Percentiles rank a stretch among this genome's conserved stretches.
phyloP scores from a whole-genome alignment of 2,329 filamentous ascomycete species.

The Aspergillus sp. region DNA sequence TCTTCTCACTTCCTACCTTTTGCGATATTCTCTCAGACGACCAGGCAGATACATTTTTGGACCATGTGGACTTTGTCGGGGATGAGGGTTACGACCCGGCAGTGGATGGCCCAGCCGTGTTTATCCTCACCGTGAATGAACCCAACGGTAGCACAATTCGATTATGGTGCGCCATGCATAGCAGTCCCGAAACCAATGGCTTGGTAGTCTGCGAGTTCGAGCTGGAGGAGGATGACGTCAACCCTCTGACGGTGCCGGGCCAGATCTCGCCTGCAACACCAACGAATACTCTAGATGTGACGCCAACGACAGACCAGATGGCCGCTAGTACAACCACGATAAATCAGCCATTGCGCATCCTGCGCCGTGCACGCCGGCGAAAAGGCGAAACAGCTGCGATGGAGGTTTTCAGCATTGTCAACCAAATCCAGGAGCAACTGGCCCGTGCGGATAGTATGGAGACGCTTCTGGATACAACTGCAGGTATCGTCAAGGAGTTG shows the following conservation, averaged over 20 bases:
- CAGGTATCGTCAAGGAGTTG: conserved; percentile 83
- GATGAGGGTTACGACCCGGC: conserved; percentile 77
- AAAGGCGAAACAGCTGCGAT: conserved; percentile 80
- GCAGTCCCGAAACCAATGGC: conserved; percentile 66
- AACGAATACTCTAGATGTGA: conserved; percentile 65
- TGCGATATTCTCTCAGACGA: conserved; percentile 82
- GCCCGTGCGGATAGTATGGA: conserved; percentile 64
- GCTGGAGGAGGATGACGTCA: conserved; percentile 74
- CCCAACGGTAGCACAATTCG: conserved; percentile 60
- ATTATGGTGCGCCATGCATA: conserved; percentile 85
- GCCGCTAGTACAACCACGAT: conserved; percentile 72
- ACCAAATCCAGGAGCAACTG: conserved; percentile 85
- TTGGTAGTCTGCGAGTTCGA: conserved; percentile 87
- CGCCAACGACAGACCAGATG: conserved; percentile 72
- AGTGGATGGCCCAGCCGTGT: conserved; percentile 79
- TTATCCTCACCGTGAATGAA: conserved; percentile 70
- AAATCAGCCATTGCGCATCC: conserved; percentile 74
- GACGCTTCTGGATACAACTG: conserved; percentile 73
- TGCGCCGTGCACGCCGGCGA: conserved; percentile 72
- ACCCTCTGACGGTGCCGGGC: conserved; percentile 26
- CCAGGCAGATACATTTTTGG: conserved; percentile 77
- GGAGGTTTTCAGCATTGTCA: conserved; percentile 92
- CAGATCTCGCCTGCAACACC: conserved; percentile 20
- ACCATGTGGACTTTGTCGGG: conserved; percentile 84
- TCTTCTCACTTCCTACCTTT: conserved; percentile 74